These are phyloP conservation scores for Nicotiana benthamiana DNA, from an alignment of 257 asterid genomes.

Conservation along the genomic window DNA sequence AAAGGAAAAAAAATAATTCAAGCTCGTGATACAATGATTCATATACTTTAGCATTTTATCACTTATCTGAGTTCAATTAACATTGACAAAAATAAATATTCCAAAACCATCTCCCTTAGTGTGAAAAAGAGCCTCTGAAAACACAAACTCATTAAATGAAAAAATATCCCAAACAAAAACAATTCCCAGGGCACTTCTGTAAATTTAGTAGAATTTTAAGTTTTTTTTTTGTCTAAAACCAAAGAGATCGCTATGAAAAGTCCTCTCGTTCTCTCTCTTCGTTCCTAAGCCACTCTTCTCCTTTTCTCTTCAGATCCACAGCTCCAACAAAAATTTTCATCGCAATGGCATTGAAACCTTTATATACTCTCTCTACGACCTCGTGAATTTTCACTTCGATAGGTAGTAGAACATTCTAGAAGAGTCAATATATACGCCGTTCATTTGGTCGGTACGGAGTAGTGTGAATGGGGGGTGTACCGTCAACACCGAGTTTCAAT, in stretches of 20 bases:
- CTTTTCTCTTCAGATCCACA: conserved; percentile 9
- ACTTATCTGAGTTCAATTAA: not conserved
- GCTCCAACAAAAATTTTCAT: not conserved
- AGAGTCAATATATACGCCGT: not conserved
- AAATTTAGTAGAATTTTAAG: not conserved
- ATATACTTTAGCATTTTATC: not conserved
- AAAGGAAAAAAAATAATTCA: not conserved
- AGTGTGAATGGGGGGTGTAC: conserved; percentile 69
- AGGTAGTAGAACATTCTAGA: not conserved
- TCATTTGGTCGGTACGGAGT: not conserved
- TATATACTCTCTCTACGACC: not conserved
- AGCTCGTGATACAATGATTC: not conserved
- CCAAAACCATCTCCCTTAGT: not conserved
- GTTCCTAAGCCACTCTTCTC: not conserved
- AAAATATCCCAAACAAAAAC: too few relatives aligned
- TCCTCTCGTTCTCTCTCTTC: conserved; percentile 6
- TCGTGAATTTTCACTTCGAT: not conserved
- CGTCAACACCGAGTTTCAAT: conserved; percentile 71
- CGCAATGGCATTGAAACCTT: conserved; percentile 7
- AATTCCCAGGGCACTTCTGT: not conserved
- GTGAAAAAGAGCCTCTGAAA: not conserved
- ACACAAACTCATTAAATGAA: not conserved
- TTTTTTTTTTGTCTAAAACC: not conserved
- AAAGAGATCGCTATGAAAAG: conserved; percentile 1
- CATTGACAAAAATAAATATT: not conserved